A percentile compares a stretch with the other conserved stretches of the same genome.
These are phyloP conservation scores for Spinellus fusiger DNA, from an alignment of 192 early-diverging fungal species.

Conservation along the genomic window DNA sequence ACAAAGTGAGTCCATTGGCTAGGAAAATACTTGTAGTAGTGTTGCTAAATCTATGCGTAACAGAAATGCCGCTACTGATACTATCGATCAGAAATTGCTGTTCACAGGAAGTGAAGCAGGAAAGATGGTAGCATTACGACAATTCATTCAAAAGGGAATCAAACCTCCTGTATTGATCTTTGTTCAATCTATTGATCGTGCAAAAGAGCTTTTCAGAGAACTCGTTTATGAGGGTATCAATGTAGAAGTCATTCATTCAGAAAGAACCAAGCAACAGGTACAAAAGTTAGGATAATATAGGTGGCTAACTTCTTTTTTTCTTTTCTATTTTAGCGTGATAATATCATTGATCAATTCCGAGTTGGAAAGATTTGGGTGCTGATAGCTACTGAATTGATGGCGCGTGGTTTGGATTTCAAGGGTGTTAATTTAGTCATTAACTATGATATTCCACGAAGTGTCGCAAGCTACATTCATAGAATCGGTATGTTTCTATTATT, in stretches of 20 bases:
- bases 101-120: slow-evolving; percentile 93
- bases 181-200: slow-evolving; percentile 95
- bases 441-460: slow-evolving; percentile 94
- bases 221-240: slow-evolving; percentile 96
- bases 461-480: slow-evolving; percentile 92
- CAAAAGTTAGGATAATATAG: neutral
- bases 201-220: slow-evolving; percentile 94
- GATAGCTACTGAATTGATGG: slow-evolving; percentile 95
- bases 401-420: slow-evolving; percentile 98
- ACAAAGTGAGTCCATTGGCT: slow-evolving; percentile 47
- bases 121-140: slow-evolving; percentile 88
- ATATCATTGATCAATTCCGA: slow-evolving; percentile 84
- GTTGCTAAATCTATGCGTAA: neutral
- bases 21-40: neutral
- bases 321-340: slow-evolving; percentile 61
- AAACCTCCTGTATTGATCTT: slow-evolving; percentile 94
- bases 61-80: slow-evolving; percentile 86
- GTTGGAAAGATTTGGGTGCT: slow-evolving; percentile 90
- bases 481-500: slow-evolving; percentile 58
- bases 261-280: slow-evolving; percentile 86
- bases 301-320: neutral
- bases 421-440: slow-evolving; percentile 97
- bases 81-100: slow-evolving; percentile 82
- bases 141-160: slow-evolving; percentile 68
- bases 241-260: slow-evolving; percentile 97